A percentile compares a stretch with the other conserved stretches of the same genome.
Conservation (phyloP, 2,329 filamentous ascomycete genomes). For the Hirsutella rhossiliensis region DNA sequence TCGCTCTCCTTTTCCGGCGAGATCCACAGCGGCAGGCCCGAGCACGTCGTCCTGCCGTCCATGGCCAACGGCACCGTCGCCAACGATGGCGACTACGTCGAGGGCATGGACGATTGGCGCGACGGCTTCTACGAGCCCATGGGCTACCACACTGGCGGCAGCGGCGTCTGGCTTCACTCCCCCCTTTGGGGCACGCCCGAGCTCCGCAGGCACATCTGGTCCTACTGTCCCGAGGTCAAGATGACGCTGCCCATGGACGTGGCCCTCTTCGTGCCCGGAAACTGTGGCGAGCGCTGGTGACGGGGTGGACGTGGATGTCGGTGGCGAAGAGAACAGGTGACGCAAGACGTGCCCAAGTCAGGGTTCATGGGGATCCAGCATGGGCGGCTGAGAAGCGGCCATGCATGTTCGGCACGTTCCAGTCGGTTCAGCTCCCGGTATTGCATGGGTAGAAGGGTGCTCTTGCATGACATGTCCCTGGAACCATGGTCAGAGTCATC, state of each 20-base stretch:
- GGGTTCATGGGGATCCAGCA: too few species aligned
- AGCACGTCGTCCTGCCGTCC: constrained; percentile 9
- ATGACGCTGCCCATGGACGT: constrained; percentile 44
- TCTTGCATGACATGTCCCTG: too few species aligned
- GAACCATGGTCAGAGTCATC: too few species aligned
- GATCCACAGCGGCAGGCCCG: constrained; percentile 22
- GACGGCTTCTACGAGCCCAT: constrained; percentile 43
- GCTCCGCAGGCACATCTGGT: constrained; percentile 37
- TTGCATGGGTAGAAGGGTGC: too few species aligned
- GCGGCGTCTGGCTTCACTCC: constrained; percentile 30
- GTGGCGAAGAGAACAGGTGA: neutral
- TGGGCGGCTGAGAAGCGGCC: too few species aligned
- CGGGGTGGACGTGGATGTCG: neutral
- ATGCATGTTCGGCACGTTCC: too few species aligned
- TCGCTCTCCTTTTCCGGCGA: constrained; percentile 39
- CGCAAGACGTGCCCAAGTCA: too few species aligned
- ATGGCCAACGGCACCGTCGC: constrained; percentile 14
- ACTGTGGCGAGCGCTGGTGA: constrained; percentile 21
- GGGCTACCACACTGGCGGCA: constrained; percentile 44
- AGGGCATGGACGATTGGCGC: constrained; percentile 36
- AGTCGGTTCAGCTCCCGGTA: too few species aligned
- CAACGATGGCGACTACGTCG: constrained; percentile 15
- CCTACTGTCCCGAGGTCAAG: constrained; percentile 47
- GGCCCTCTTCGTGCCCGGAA: constrained; percentile 35
- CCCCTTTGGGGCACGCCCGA: constrained; percentile 36